A percentile compares a stretch with the other conserved stretches of the same genome.
These are phyloP conservation scores for Peronospora farinosa DNA, from an alignment of 352 stramenopile species.

Conservation along the genomic window DNA sequence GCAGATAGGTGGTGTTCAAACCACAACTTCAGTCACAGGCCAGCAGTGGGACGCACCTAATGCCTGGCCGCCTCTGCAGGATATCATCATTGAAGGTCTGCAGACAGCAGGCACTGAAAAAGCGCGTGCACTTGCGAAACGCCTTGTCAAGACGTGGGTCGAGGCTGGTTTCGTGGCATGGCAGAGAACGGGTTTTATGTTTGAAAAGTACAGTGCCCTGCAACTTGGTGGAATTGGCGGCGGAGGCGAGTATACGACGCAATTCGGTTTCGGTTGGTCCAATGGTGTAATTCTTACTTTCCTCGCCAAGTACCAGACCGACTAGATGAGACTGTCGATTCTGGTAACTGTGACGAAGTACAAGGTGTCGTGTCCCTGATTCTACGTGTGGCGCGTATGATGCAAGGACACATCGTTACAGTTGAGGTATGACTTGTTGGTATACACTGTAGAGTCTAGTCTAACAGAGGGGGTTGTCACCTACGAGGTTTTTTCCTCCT, in stretches of 20 bases:
- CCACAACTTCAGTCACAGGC: slow-evolving; percentile 56
- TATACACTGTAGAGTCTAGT: no score
- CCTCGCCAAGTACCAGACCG: slow-evolving; percentile 50
- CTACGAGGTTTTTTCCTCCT: no score
- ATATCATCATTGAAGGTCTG: slow-evolving; percentile 76
- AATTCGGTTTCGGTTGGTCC: slow-evolving; percentile 84
- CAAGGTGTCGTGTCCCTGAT: no score
- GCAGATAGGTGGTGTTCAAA: slow-evolving; percentile 57
- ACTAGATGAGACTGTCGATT: slow-evolving; percentile 1
- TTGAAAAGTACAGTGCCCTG: slow-evolving; percentile 84
- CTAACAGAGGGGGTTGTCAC: no score
- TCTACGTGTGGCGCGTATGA: no score
- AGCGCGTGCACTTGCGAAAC: slow-evolving; percentile 36
- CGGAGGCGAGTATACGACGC: slow-evolving; percentile 81
- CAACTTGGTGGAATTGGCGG: slow-evolving; percentile 53
- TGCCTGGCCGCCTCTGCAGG: slow-evolving; percentile 77
- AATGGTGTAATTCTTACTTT: slow-evolving; percentile 81
- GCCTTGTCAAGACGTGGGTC: slow-evolving; percentile 58
- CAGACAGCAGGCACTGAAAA: slow-evolving; percentile 31
- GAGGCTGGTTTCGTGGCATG: slow-evolving; percentile 53
- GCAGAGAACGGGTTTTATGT: slow-evolving; percentile 72
- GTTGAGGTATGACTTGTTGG: no score
- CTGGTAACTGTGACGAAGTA: background rate
- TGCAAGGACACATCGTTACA: no score
- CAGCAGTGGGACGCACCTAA: slow-evolving; percentile 87